Percentiles rank a stretch among this genome's conserved stretches.
These are phyloP conservation scores for Rhizophagus prolifer DNA, from an alignment of 192 early-diverging fungal species.

Conservation along the genomic window DNA sequence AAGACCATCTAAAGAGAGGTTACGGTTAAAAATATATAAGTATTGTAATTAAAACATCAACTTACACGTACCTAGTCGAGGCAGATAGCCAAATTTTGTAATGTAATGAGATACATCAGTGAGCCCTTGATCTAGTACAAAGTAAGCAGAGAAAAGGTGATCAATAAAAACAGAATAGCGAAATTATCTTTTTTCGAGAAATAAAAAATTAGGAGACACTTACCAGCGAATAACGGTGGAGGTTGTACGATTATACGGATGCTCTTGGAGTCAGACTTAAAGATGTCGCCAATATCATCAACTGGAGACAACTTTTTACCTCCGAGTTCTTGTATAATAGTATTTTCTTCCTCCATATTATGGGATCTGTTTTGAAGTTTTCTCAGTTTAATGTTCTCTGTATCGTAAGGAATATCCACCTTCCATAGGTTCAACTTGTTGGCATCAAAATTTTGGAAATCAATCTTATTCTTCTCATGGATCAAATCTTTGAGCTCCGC, in stretches of 20 bases:
- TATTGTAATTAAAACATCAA: background rate
- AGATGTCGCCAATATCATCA: conserved; percentile 20
- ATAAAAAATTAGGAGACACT: too few relatives aligned
- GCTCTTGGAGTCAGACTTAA: conserved; percentile 23
- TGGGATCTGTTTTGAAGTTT: too few relatives aligned
- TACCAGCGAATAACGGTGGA: background rate
- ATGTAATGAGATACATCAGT: background rate
- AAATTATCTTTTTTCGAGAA: too few relatives aligned
- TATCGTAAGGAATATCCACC: conserved; percentile 23
- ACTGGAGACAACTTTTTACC: too few relatives aligned
- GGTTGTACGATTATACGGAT: conserved; percentile 12
- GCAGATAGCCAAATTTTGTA: background rate
- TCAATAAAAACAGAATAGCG: too few relatives aligned
- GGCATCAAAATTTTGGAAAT: conserved; percentile 22
- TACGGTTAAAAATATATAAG: background rate
- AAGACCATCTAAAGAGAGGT: background rate
- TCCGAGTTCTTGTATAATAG: too few relatives aligned
- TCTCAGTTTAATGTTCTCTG: conserved; percentile 23
- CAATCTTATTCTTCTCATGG: conserved; percentile 23
- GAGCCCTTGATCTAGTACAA: conserved; percentile 3
- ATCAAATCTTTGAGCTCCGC: conserved; percentile 14
- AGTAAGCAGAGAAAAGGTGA: background rate
- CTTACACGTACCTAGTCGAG: conserved; percentile 3
- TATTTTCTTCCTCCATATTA: too few relatives aligned
- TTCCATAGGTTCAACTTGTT: conserved; percentile 2